phyloP scores from a whole-genome alignment of 495 filamentous ascomycete genomes.

The Physcia stellaris region DNA sequence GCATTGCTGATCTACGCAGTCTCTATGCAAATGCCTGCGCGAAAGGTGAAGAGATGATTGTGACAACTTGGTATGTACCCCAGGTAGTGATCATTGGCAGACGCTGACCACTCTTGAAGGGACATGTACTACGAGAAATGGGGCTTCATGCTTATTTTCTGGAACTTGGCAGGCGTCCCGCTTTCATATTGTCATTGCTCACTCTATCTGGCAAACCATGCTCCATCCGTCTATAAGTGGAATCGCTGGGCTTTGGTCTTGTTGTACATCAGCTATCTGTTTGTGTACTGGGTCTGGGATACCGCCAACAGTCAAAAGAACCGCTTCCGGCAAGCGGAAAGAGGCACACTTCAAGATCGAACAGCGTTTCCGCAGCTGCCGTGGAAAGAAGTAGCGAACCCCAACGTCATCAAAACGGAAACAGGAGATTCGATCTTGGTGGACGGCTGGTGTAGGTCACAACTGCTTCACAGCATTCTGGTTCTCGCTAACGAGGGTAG shows the following conservation, averaged over 20 bases:
- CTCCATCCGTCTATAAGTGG: constrained; percentile 71
- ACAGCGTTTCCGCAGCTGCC: constrained; percentile 88
- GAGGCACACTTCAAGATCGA: constrained; percentile 56
- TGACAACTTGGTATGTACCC: constrained; percentile 63
- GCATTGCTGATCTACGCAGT: no score
- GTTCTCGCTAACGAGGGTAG: no score
- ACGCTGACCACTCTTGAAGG: constrained; percentile 21
- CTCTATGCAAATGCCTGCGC: constrained; percentile 93
- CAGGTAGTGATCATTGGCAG: constrained; percentile 4
- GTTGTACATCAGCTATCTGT: constrained; percentile 62
- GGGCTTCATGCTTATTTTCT: constrained; percentile 99
- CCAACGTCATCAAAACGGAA: constrained; percentile 66
- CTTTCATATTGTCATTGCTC: constrained; percentile 95
- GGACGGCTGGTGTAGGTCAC: constrained; percentile 72
- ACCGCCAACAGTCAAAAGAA: constrained; percentile 91
- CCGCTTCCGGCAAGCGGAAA: constrained; percentile 70
- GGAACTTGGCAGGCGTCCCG: constrained; percentile 94
- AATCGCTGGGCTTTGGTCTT: constrained; percentile 48
- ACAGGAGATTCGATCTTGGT: constrained; percentile 70
- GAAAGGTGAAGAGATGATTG: constrained; percentile 92
- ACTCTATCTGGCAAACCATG: constrained; percentile 81
- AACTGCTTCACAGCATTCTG: no score
- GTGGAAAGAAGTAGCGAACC: constrained; percentile 78
- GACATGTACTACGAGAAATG: constrained; percentile 99
- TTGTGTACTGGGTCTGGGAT: constrained; percentile 89